Percentiles rank a stretch among this genome's conserved stretches.
phyloP scores from a whole-genome alignment of 306 rosid genomes.

The Rosa persica region DNA sequence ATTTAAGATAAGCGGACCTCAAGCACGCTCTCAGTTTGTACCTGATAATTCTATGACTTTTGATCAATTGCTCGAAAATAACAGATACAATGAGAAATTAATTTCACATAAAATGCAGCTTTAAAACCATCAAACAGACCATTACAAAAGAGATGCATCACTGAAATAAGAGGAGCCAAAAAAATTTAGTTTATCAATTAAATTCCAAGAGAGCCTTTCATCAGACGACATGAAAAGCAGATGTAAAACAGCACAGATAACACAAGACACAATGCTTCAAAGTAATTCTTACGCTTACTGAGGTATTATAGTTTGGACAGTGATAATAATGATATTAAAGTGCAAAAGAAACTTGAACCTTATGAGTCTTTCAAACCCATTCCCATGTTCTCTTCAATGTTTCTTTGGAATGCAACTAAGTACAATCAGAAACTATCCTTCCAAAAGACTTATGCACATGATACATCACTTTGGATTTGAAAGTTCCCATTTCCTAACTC shows the following conservation, averaged over 20 bases:
- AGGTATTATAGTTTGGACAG: neutral
- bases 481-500: neutral
- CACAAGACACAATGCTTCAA: neutral
- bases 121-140: neutral
- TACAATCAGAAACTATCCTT: neutral
- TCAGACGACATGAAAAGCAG: neutral
- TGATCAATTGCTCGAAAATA: neutral
- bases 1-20: neutral
- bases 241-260: neutral
- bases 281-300: neutral
- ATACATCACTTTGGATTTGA: neutral
- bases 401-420: neutral
- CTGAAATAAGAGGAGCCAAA: neutral
- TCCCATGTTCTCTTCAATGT: neutral
- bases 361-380: slow-evolving; percentile 13
- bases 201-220: neutral
- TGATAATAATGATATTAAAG: neutral
- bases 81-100: neutral
- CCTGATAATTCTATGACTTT: neutral
- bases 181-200: neutral
- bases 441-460: neutral
- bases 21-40: neutral
- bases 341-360: slow-evolving; percentile 2
- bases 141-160: neutral
- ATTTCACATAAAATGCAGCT: neutral